Percentiles rank a stretch among this genome's conserved stretches.
These are phyloP conservation scores for Microdochium nivale DNA, from an alignment of 2,329 filamentous ascomycete species.

Conservation along the genomic window DNA sequence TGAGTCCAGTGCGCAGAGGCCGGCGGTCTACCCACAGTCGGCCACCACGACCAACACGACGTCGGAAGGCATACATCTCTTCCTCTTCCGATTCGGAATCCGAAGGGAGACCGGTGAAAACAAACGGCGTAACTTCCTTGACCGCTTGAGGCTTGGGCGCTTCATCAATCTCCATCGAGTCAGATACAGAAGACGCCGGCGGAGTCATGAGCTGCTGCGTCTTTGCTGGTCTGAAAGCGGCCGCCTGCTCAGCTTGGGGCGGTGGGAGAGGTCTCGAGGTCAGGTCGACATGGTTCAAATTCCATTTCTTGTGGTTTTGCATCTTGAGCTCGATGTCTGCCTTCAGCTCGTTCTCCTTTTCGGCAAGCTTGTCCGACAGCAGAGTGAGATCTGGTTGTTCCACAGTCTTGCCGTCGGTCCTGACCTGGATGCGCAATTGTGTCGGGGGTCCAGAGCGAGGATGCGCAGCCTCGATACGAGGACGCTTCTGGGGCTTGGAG, in stretches of 20 bases:
- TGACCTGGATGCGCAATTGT: slow-evolving; percentile 61
- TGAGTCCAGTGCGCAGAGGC: slow-evolving; percentile 37
- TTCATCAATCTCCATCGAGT: slow-evolving; percentile 49
- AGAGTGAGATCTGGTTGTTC: slow-evolving; percentile 68
- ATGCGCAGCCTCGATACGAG: slow-evolving; percentile 52
- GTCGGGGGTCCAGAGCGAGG: slow-evolving; percentile 49
- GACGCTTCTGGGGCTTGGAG: slow-evolving; percentile 69
- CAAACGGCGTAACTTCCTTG: slow-evolving; percentile 24
- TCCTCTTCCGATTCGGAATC: slow-evolving; percentile 27
- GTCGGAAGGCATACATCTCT: slow-evolving; percentile 61
- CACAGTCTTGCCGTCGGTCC: slow-evolving; percentile 60
- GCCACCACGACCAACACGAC: slow-evolving; percentile 76
- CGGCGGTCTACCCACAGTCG: slow-evolving; percentile 84
- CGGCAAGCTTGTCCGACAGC: slow-evolving; percentile 67
- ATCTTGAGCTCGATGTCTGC: slow-evolving; percentile 81
- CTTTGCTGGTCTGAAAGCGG: slow-evolving; percentile 62
- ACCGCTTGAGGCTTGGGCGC: slow-evolving; percentile 19
- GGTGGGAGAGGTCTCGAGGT: slow-evolving; percentile 81
- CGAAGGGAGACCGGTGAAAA: slow-evolving; percentile 34
- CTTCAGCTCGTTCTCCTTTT: slow-evolving; percentile 74
- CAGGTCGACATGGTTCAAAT: slow-evolving; percentile 79
- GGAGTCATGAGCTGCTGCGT: slow-evolving; percentile 63
- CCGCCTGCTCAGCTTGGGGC: slow-evolving; percentile 55
- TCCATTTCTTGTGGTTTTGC: slow-evolving; percentile 85
- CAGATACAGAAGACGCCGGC: slow-evolving; percentile 43